Base-by-base conservation (phyloP, 768 basidiomycete species). In the Amanita exitialis region DNA sequence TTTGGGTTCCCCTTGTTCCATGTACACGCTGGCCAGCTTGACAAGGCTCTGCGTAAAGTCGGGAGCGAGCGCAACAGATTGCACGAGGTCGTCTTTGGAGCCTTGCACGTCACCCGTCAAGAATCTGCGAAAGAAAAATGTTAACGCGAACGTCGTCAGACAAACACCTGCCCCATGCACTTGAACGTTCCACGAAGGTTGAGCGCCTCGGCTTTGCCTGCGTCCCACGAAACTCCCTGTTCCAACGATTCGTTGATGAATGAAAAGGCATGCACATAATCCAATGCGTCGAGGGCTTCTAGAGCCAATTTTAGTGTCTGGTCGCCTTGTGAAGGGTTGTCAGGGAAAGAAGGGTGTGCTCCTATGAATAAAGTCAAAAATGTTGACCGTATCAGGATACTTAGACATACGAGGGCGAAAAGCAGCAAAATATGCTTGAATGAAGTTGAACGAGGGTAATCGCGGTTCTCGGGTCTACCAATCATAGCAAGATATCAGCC, bases 161-260 rank as follows among this genome's bases (percentile, higher is more conserved):
- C 21, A 23, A 2, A n/a, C n/a, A 20, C 8, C 6, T 3, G 12
- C 0, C 4, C 21, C 3, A 71, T 82, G 36, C 57, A 91, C 88
- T 91, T 90, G 84, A 95, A 99, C 1, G 95, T 98, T 46, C 93
- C 96, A 46, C 94, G 78, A 51, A 98, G 72, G 70, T 96, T 97
- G 58, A 90, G 70, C 0, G 93, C 94, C 61, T 93, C 89, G 0
- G 93, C 92, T 55, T 84, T 80, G 53, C 82, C 86, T 28, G 63
- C 67, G 43, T 83, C 74, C 69, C 77, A 82, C 38, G 87, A 88
- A 57, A 96, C 76, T 16, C 86, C 91, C 61, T 97, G 92, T 25
- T 83, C 83, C 34, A 97, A 67, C 2, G 93, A 78, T 64, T 96
- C 94, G 60, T 88, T 86, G 55, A 87, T 76, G 35, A 96, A 68